These are phyloP conservation scores for Amborella trichopoda DNA, from an alignment of 164 flowering plant species.

Conservation along the genomic window DNA sequence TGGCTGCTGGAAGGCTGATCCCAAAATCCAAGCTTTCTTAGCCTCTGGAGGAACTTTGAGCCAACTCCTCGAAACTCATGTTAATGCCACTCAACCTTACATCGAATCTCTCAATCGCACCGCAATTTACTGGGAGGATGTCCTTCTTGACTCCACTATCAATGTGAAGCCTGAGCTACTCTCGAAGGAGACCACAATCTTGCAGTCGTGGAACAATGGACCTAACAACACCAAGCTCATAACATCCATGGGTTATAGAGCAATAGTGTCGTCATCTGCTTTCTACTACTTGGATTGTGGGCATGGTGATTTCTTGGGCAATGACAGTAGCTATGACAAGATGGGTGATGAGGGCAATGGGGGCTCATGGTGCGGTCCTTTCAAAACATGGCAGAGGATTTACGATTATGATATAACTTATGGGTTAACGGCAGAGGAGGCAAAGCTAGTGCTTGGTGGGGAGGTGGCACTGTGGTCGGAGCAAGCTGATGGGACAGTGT, in stretches of 20 bases:
- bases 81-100: slow-evolving; percentile 55
- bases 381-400: slow-evolving; percentile 81
- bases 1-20: slow-evolving; percentile 78
- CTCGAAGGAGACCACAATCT: slow-evolving; percentile 39
- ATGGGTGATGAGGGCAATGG: slow-evolving; percentile 30
- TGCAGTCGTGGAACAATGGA: slow-evolving; percentile 89
- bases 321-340: slow-evolving; percentile 43
- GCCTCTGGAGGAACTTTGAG: slow-evolving; percentile 48
- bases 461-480: slow-evolving; percentile 97
- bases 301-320: slow-evolving; percentile 73
- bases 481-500: slow-evolving; percentile 70
- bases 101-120: slow-evolving; percentile 54
- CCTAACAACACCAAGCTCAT: slow-evolving; percentile 58
- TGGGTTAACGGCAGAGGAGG: slow-evolving; percentile 48
- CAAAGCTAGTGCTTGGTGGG: slow-evolving; percentile 68
- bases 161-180: slow-evolving; percentile 33
- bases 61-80: slow-evolving; percentile 54
- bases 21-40: slow-evolving; percentile 34
- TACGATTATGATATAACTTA: slow-evolving; percentile 77
- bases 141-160: slow-evolving; percentile 35
- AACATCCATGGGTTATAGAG: slow-evolving; percentile 62
- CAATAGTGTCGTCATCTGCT: slow-evolving; percentile 67
- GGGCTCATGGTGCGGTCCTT: slow-evolving; percentile 95
- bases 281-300: slow-evolving; percentile 92
- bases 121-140: slow-evolving; percentile 84